A percentile compares a stretch with the other conserved stretches of the same genome.
phyloP scores from a whole-genome alignment of 2,329 filamentous ascomycete species.

The Teratosphaeriaceae sp. region DNA sequence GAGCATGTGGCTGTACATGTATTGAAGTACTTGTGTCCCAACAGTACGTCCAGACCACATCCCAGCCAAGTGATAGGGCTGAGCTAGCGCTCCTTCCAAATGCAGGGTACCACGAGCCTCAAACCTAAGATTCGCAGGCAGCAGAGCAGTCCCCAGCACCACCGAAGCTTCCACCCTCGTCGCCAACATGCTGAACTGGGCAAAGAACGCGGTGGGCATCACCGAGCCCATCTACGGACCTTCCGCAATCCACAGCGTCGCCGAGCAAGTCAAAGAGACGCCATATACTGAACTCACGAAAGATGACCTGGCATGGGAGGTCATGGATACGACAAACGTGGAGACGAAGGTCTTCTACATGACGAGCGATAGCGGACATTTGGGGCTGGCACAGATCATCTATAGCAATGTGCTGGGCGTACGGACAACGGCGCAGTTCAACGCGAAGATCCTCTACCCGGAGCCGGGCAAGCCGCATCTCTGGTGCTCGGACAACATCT shows the following conservation, averaged over 20 bases:
- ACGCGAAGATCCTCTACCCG: slow-evolving; percentile 76
- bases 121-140: no score
- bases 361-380: slow-evolving; percentile 66
- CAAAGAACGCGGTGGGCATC: slow-evolving; percentile 82
- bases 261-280: slow-evolving; percentile 67
- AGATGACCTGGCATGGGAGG: slow-evolving; percentile 75
- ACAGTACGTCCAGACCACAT: no score
- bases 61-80: no score
- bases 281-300: slow-evolving; percentile 75
- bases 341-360: slow-evolving; percentile 96
- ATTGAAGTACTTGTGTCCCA: no score
- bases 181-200: slow-evolving; percentile 80
- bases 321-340: slow-evolving; percentile 76
- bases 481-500: slow-evolving; percentile 77
- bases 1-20: no score
- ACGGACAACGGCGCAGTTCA: slow-evolving; percentile 88
- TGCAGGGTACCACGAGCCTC: background rate
- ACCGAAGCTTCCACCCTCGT: no score
- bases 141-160: no score
- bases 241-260: slow-evolving; percentile 77
- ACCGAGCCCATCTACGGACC: slow-evolving; percentile 95
- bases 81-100: background rate
- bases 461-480: slow-evolving; percentile 63
- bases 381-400: slow-evolving; percentile 83
- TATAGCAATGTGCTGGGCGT: slow-evolving; percentile 97